Percentiles rank a stretch among this genome's conserved stretches.
phyloP scores from a whole-genome alignment of 2,329 filamentous ascomycete genomes.

The Plenodomus biglobosus region DNA sequence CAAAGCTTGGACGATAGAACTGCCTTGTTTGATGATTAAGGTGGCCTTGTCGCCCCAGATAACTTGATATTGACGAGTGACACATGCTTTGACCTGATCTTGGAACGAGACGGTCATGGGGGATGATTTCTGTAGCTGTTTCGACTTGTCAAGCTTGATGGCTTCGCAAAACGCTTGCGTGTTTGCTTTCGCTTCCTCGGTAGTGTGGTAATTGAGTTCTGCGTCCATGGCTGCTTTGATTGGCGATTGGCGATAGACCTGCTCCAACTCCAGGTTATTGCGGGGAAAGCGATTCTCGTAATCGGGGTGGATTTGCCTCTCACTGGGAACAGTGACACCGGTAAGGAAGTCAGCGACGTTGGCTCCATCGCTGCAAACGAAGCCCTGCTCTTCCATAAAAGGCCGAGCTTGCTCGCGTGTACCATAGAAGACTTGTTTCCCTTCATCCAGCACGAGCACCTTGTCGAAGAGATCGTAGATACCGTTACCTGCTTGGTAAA shows the following conservation, averaged over 20 bases:
- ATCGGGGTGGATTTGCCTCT: slow-evolving; percentile 45
- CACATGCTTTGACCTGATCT: slow-evolving; percentile 56
- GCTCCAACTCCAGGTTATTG: slow-evolving; percentile 47
- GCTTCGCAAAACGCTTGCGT: slow-evolving; percentile 55
- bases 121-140: slow-evolving; percentile 56
- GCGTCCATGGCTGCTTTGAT: slow-evolving; percentile 55
- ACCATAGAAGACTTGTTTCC: slow-evolving; percentile 75
- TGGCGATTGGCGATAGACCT: slow-evolving; percentile 53
- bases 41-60: slow-evolving; percentile 66
- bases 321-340: slow-evolving; percentile 60
- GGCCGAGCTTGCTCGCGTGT: slow-evolving; percentile 58
- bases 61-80: slow-evolving; percentile 65
- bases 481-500: slow-evolving; percentile 55
- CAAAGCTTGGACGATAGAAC: slow-evolving; percentile 61
- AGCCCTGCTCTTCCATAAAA: slow-evolving; percentile 70
- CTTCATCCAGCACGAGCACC: slow-evolving; percentile 71
- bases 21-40: slow-evolving; percentile 63
- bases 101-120: slow-evolving; percentile 50
- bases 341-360: slow-evolving; percentile 77
- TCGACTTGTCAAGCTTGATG: slow-evolving; percentile 58
- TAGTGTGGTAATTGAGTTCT: slow-evolving; percentile 61
- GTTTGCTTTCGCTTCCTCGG: slow-evolving; percentile 47
- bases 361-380: slow-evolving; percentile 62
- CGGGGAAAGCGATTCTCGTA: slow-evolving; percentile 48
- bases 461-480: slow-evolving; percentile 71